phyloP scores from a whole-genome alignment of 2,329 filamentous ascomycete species.

The Pestalotiopsis sp. region DNA sequence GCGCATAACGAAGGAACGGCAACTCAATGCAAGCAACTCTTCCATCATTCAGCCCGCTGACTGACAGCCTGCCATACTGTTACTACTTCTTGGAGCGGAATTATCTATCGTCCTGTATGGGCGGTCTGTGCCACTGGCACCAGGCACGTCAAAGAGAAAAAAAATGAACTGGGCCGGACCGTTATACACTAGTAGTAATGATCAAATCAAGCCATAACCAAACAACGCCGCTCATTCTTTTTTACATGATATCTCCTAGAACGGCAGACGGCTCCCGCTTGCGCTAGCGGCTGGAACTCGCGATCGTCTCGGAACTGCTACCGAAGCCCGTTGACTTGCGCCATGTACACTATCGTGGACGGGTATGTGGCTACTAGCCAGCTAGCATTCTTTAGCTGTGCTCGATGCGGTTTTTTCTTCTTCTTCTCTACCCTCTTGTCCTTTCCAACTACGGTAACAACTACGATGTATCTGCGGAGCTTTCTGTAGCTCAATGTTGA shows the following conservation, averaged over 20 bases:
- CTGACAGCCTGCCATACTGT: neutral
- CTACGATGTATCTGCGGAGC: too few relatives aligned
- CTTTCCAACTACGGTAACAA: too few relatives aligned
- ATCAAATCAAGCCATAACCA: neutral
- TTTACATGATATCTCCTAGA: neutral
- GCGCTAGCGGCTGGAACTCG: neutral
- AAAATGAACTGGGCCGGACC: neutral
- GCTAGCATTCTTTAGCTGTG: too few relatives aligned
- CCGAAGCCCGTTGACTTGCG: neutral
- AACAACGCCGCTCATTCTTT: neutral
- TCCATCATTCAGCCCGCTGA: neutral
- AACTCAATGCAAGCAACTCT: neutral
- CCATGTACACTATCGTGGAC: too few relatives aligned
- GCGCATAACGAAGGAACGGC: neutral
- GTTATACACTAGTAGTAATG: neutral
- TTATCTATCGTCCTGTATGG: neutral
- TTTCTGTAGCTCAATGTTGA: too few relatives aligned
- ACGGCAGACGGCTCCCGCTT: neutral
- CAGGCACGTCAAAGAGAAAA: neutral
- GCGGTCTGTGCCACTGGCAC: neutral
- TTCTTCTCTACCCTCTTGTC: too few relatives aligned
- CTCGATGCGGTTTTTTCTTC: too few relatives aligned
- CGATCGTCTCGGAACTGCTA: neutral
- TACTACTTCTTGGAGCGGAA: neutral
- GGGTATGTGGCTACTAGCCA: too few relatives aligned